Base-by-base conservation (phyloP, 2,329 filamentous ascomycete genomes). In the Monilinia aucupariae region DNA sequence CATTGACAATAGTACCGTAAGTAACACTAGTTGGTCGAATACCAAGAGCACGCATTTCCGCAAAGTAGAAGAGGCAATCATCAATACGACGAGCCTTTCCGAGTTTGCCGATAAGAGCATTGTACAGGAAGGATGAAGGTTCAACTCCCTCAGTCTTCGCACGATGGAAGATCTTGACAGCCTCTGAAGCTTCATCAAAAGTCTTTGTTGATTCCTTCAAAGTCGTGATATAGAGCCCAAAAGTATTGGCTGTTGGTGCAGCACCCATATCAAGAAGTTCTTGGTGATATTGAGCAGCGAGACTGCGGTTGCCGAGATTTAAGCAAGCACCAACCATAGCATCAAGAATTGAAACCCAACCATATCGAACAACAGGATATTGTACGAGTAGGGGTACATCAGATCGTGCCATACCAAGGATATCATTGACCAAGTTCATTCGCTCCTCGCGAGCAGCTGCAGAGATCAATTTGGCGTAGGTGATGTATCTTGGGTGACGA, bases 161-260 rank as follows among this genome's bases (percentile, higher is more conserved):
- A 63, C 92, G 90, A 72, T 94, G 88, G 81, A 99, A 99, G 76
- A 99, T 96, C 78, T 96, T 96, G 73, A 97, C 89, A 62, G 94
- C 94, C 76, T 97, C 94, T 10, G 92, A 92, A 13, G 94, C 94
- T 76, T 99, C 94, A 72, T 99, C 94, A 68, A 97, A 97, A 0
- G 92, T 97, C 84, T 96, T 96, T 68, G 91, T 91, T 0, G 91
- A 96, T 74, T 96, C 93, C 80, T 97, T 97, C 66, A 99, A 81
- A 1, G 93, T 97, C n/a, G 96, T 97, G 77, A 99, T 99, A 82
- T 97, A 99, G 22, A 99, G 84, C 64, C 94, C 94, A 70, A 96
- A 99, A 0, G 94, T 99, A 80, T 99, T 99, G 50, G 94, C 94
- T 2, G 93, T 96, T 20, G 94, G 94, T 12, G 92, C 88, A 65